Base-by-base conservation (phyloP, 208 protist genomes). In the Leishmania gerbilli region DNA sequence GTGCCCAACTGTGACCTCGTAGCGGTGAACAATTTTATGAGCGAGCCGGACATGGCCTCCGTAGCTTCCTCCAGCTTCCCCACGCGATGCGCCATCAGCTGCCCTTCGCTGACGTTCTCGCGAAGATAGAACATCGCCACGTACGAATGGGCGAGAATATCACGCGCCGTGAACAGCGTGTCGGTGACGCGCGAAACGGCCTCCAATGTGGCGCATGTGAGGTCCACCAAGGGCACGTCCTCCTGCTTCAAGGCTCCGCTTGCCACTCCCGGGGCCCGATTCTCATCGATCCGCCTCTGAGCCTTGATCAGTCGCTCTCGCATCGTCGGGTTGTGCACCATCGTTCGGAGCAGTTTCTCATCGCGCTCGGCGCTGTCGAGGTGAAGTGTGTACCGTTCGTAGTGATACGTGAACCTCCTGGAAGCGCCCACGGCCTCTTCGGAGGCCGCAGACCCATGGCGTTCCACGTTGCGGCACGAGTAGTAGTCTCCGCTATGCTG, bases 401-500 rank as follows among this genome's bases (percentile, higher is more conserved):
- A 83, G 53, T 83, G 79, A 42, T 85, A 85, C 53, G 72, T 78
- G 60, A 85, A 85, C 49, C 58, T 65, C 51, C 68, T 34, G 27
- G 71, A 74, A 13, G 65, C 8, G 4, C 31, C 34, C 17, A 77
- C 68, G 6, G 34, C 81, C n/a, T 42, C 49, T 17, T 49, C 11
- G 8, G 58, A 55, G 2, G 40, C 17, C 45, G 11, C 34, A 0
- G 37, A 4, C 9, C n/a, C 31, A 47, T 53, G 27, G 40, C 17
- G 4, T 3, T 53, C 31, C 34, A 74, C 81, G 13, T 85, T 85
- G 37, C 76, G 75, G 64, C 81, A 85, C 40, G 81, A 85, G 77
- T 85, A 85, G 77, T 60, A 79, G 74, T 86, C 74, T n/a, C 78
- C 78, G 17, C 76, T 68, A 79, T 97, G 94, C 68, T 84, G 77